These are phyloP conservation scores for Cladosporium halotolerans DNA, from an alignment of 2,329 filamentous ascomycete genomes.

Conservation along the genomic window DNA sequence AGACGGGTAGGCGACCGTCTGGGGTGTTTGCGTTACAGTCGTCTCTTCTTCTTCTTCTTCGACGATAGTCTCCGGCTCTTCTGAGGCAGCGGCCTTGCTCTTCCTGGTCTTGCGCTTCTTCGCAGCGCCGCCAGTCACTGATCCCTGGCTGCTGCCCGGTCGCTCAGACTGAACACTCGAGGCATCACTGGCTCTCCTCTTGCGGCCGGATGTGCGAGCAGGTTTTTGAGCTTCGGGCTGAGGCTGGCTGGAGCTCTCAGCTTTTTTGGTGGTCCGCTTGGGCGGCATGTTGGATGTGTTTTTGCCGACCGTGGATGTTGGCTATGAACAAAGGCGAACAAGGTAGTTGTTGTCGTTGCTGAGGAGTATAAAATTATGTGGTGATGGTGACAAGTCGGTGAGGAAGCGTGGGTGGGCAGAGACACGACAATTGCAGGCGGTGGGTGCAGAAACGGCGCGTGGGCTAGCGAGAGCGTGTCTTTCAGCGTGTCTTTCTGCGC, in stretches of 20 bases:
- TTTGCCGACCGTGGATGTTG: background rate
- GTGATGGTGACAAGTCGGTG: background rate
- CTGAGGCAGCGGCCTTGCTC: conserved; percentile 15
- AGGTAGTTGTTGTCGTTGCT: background rate
- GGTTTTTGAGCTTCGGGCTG: conserved; percentile 14
- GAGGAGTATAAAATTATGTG: background rate
- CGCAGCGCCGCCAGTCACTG: conserved; percentile 13
- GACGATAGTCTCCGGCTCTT: conserved; percentile 23
- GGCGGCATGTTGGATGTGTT: conserved; percentile 19
- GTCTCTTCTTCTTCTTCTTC: conserved; percentile 24
- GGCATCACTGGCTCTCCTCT: conserved; percentile 24
- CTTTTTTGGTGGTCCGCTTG: conserved; percentile 17
- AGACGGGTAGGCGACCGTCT: conserved; percentile 3
- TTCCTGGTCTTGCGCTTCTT: conserved; percentile 22
- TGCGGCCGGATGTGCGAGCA: conserved; percentile 19
- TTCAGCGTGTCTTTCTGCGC: background rate
- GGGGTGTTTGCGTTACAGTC: conserved; percentile 8
- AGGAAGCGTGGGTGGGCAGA: background rate
- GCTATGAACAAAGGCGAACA: background rate
- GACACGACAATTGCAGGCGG: background rate
- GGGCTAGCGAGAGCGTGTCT: background rate
- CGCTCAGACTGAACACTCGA: conserved; percentile 20
- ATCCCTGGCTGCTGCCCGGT: conserved; percentile 19
- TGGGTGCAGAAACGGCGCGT: background rate
- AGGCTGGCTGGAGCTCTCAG: conserved; percentile 15